Base-by-base conservation (phyloP, 495 filamentous ascomycete species). In the Thozetella sp. region DNA sequence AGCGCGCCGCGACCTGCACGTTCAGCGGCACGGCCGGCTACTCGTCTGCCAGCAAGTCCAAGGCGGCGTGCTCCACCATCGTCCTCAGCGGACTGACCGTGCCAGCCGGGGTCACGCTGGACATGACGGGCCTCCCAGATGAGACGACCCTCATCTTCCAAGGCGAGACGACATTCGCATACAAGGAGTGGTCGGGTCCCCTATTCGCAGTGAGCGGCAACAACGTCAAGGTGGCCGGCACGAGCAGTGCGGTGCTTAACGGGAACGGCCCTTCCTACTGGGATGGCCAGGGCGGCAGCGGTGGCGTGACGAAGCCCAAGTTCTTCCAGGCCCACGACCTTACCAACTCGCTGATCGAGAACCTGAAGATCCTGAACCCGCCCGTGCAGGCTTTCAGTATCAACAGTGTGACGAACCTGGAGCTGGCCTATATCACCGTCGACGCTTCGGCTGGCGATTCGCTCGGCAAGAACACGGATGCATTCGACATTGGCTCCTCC, bases 381-480 rank as follows among this genome's bases (percentile, higher is more conserved):
- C 85, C 85, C 0, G 80, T 86, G 2, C 83, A 87, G 63, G 76
- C 67, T 23, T 80, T 87, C 67, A 79, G 72, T 54, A 78, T 88
- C 55, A 76, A 82, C 68, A 67, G 71, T 3, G 64, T 70, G 2
- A 69, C 73, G 30, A 72, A 80, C 51, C 65, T 83, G 6, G 68
- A 67, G n/a, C 58, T 87, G 20, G 68, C 67, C 51, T 59, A 67
- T 27, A 73, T 85, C 58, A 85, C 80, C 1, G 77, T 87, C 56
- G 81, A 87, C 56, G 82, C 87, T 72, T 76, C 73, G 1, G 83
- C 72, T 20, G 84, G 84, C 34, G 65, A 64, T 25, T 72, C 66
- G 24, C 58, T 70, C 19, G 83, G 78, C 46, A 81, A 85, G 60
- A 88, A 88, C 72, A 86, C 85, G 11, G 84, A 86, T 68, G 84